Evolutionary conservation across 305 asterid species (phyloP), one percentile per base, ranked within the genome.

Genomic region (Rubia peregrina): DNA sequence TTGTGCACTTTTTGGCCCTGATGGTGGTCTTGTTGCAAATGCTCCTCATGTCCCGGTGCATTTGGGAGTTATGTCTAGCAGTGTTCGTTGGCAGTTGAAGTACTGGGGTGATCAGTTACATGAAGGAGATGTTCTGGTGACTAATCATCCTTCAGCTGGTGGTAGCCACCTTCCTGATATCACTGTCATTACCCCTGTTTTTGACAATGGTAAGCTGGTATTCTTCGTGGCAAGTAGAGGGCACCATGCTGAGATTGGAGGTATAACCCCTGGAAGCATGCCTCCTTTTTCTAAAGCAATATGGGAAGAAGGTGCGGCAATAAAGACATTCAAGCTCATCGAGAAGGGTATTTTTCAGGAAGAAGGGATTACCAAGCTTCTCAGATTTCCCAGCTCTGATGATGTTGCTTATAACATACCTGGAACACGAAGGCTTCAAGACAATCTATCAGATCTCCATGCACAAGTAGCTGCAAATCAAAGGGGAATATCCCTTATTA

Each of bases 31-130:
- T 40, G 98, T 94, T 43, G 98, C 98, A 59, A 94, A 94, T 83
- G 98, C 98, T 22, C 97, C 98, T 38, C 98, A 94, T 73, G 98
- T 94, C 71, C 98, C 98, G 5, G 98, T 94, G 70, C 98, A 94
- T 77, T 83, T 94, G 72, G 98, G 98, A 73, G 98, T 97, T 19
- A 94, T 94, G 98, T 94, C 98, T 71, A 91, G 98, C 85, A 94
- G 97, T 13, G 96, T 94, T 38, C 83, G 84, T 57, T 94, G 98
- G 98, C 98, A 94, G 85, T 77, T 89, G 77, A 74, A 84, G 41
- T 80, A 85, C 77, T 94, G 97, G 98, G 93, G 91, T 5, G 82
- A 84, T 56, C 77, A 87, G 78, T 78, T 94, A 71, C 83, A 82
- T 10, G 95, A 91, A 80, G 97, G 97, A 48, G 97, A 93, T 70